These are phyloP conservation scores for Pichia exigua DNA, from an alignment of 805 yeast genomes.

Conservation along the genomic window DNA sequence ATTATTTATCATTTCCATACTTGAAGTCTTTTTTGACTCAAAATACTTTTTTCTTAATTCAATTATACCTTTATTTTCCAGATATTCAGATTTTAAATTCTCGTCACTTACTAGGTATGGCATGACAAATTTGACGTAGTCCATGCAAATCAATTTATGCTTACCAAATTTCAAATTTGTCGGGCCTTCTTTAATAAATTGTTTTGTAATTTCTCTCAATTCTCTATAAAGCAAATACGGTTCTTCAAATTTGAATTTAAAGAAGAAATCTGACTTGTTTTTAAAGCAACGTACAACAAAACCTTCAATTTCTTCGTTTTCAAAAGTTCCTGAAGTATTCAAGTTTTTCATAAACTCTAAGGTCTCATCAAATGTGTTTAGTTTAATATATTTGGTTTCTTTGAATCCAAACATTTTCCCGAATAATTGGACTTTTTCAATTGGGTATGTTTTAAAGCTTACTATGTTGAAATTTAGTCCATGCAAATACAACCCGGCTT, in stretches of 20 bases:
- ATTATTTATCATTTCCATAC: conserved; percentile 46
- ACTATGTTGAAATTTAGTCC: conserved; percentile 72
- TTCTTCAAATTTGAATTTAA: conserved; percentile 91
- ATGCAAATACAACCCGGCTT: conserved; percentile 81
- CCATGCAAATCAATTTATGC: conserved; percentile 54
- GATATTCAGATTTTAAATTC: conserved; percentile 36
- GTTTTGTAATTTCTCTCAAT: conserved; percentile 79
- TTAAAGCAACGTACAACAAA: conserved; percentile 72
- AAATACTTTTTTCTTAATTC: conserved; percentile 62
- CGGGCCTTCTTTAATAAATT: conserved; percentile 34
- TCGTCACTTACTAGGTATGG: conserved; percentile 47
- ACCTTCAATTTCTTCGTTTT: conserved; percentile 78
- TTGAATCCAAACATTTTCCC: conserved; percentile 66
- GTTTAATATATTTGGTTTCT: conserved; percentile 39
- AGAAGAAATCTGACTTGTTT: conserved; percentile 51
- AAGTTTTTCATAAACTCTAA: conserved; percentile 46
- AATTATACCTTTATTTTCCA: conserved; percentile 63
- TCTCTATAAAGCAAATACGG: conserved; percentile 88
- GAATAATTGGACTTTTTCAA: conserved; percentile 51
- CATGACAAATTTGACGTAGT: conserved; percentile 61
- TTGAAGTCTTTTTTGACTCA: conserved; percentile 43
- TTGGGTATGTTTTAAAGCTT: conserved; percentile 55
- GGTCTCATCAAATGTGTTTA: conserved; percentile 34
- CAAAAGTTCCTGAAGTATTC: conserved; percentile 60
- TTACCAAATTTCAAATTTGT: conserved; percentile 33